Conservation (phyloP, 176 grass and related monocot species). For the Guadua angustifolia region DNA sequence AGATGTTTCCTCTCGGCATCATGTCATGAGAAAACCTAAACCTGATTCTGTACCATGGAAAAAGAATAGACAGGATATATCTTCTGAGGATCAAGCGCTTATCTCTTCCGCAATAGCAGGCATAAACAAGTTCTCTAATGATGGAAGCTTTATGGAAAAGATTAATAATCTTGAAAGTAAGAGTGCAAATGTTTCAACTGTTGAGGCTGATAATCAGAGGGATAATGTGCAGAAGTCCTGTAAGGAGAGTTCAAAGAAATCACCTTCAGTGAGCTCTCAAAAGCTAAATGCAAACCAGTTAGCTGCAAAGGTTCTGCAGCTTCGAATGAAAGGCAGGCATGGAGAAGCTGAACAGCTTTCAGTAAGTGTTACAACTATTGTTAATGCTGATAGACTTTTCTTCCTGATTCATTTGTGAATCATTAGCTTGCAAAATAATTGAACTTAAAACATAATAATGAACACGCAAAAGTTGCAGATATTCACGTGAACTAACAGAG, state of each 20-base stretch:
- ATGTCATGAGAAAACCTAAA: slow-evolving; percentile 82
- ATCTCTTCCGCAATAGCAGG: slow-evolving; percentile 70
- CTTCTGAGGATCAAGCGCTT: slow-evolving; percentile 71
- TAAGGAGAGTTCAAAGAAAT: slow-evolving; percentile 49
- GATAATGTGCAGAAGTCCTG: slow-evolving; percentile 36
- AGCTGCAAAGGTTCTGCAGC: slow-evolving; percentile 86
- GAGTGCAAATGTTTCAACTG: slow-evolving; percentile 44
- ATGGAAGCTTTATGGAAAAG: slow-evolving; percentile 89
- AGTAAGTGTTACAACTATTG: slow-evolving; percentile 59
- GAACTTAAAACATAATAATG: neutral
- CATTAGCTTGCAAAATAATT: slow-evolving; percentile 4
- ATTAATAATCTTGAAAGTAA: slow-evolving; percentile 56
- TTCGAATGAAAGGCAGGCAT: slow-evolving; percentile 90
- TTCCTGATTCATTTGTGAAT: slow-evolving; percentile 33
- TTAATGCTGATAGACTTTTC: slow-evolving; percentile 9
- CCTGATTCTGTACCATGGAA: slow-evolving; percentile 83
- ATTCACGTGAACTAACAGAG: neutral
- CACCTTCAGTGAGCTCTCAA: slow-evolving; percentile 43
- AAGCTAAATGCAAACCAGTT: slow-evolving; percentile 85
- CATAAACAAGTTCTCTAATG: slow-evolving; percentile 81
- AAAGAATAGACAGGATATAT: slow-evolving; percentile 62
- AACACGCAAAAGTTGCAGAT: neutral
- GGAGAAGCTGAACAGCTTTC: slow-evolving; percentile 86
- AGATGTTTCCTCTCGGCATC: slow-evolving; percentile 70
- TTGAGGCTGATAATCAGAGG: slow-evolving; percentile 36